Evolutionary conservation across 176 grass and related monocot species (phyloP).

Genomic region (Paspalum vaginatum): DNA sequence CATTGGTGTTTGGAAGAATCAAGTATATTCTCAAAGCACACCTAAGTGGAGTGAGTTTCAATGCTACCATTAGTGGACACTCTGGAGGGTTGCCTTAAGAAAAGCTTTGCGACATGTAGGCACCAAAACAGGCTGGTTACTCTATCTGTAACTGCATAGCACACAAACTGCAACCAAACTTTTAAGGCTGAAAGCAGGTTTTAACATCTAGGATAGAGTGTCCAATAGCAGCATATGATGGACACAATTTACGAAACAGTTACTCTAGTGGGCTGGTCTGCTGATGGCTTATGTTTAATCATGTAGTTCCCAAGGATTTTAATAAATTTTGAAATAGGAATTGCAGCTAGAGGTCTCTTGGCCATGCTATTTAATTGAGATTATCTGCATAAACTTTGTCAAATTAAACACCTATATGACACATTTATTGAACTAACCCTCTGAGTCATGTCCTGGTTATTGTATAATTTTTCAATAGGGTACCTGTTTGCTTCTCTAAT

Average conservation of each 20-base stretch:
- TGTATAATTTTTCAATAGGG: neutral
- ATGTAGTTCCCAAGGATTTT: neutral
- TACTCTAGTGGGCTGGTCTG: neutral
- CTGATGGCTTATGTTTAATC: neutral
- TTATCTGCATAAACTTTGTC: neutral
- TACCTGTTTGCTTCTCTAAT: neutral
- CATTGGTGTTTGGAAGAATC: neutral
- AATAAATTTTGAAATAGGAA: neutral
- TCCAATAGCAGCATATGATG: neutral
- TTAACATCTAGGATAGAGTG: conserved; percentile 2
- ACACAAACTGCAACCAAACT: conserved; percentile 1
- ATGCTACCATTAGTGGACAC: neutral
- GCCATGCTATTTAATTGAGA: neutral
- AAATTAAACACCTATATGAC: neutral
- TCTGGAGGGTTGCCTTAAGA: neutral
- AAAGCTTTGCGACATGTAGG: neutral
- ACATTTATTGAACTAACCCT: conserved; percentile 11
- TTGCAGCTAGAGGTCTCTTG: neutral
- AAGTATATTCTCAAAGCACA: conserved; percentile 12
- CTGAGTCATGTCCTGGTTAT: neutral
- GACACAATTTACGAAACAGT: neutral
- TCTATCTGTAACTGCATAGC: neutral
- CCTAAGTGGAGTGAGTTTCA: neutral
- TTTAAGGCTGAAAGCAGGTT: neutral
- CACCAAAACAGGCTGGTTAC: neutral